phyloP scores from a whole-genome alignment of 139 green algal species.

The Haematococcus sp. region DNA sequence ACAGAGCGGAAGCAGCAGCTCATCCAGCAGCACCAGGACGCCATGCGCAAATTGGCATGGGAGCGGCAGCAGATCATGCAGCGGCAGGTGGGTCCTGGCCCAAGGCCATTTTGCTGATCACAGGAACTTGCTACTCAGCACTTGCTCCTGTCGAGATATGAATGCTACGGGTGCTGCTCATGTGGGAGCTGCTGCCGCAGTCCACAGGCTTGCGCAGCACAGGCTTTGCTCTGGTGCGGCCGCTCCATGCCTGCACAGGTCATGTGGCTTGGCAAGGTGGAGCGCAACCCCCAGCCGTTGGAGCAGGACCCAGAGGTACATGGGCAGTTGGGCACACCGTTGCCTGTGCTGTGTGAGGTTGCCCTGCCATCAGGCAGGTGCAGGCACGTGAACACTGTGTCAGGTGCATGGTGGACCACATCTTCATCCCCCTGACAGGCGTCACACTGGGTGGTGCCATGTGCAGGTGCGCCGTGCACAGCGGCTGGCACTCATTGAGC shows the following conservation, averaged over 20 bases:
- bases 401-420: too few species aligned
- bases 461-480: neutral
- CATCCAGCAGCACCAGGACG: constrained; percentile 4
- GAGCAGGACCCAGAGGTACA: constrained; percentile 1
- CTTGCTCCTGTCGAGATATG: too few species aligned
- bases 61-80: constrained; percentile 20
- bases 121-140: neutral
- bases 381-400: too few species aligned
- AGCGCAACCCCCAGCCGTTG: neutral
- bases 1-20: constrained; percentile 16
- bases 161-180: too few species aligned
- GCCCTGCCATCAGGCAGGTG: too few species aligned
- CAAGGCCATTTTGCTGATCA: neutral
- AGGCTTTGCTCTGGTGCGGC: too few species aligned
- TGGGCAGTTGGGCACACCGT: neutral
- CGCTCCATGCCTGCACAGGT: too few species aligned
- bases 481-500: constrained; percentile 18
- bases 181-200: too few species aligned
- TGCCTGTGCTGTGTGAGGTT: too few species aligned
- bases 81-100: constrained; percentile 10
- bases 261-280: too few species aligned
- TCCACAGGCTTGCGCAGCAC: too few species aligned
- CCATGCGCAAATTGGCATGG: constrained; percentile 3
- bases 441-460: neutral
- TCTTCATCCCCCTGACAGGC: too few species aligned